Conservation (phyloP, 2,329 filamentous ascomycete species). For the Talaromyces funiculosus region DNA sequence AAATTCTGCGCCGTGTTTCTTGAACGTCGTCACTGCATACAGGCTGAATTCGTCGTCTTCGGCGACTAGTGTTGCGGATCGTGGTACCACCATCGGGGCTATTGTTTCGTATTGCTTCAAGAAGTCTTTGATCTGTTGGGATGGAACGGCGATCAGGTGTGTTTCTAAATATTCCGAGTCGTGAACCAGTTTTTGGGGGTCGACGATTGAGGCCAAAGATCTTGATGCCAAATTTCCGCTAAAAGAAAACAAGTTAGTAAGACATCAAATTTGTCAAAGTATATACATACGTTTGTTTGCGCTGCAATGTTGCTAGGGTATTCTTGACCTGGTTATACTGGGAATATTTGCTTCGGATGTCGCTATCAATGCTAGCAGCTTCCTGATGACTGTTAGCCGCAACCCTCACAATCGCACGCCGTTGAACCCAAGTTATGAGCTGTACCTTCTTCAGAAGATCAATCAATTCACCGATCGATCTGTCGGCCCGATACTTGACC, state of each 20-base stretch:
- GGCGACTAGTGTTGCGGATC: slow-evolving; percentile 72
- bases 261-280: not conserved
- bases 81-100: slow-evolving; percentile 85
- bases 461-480: slow-evolving; percentile 79
- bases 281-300: slow-evolving; percentile 70
- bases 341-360: slow-evolving; percentile 88
- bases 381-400: slow-evolving; percentile 52
- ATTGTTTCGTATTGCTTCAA: slow-evolving; percentile 83
- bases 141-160: slow-evolving; percentile 84
- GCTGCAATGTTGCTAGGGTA: slow-evolving; percentile 71
- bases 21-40: slow-evolving; percentile 86
- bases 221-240: slow-evolving; percentile 92
- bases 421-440: accelerated
- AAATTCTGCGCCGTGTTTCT: slow-evolving; percentile 83
- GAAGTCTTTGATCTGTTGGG: slow-evolving; percentile 77
- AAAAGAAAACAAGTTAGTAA: not conserved
- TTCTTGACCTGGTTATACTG: slow-evolving; percentile 92
- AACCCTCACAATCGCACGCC: not conserved
- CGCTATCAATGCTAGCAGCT: slow-evolving; percentile 85
- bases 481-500: slow-evolving; percentile 92
- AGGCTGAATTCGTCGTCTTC: slow-evolving; percentile 86
- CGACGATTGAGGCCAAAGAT: slow-evolving; percentile 82
- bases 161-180: slow-evolving; percentile 97
- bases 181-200: slow-evolving; percentile 72
- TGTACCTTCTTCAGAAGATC: slow-evolving; percentile 84